phyloP scores from a whole-genome alignment of 371 early-diverging fungal species.

The Catenaria anguillulae region DNA sequence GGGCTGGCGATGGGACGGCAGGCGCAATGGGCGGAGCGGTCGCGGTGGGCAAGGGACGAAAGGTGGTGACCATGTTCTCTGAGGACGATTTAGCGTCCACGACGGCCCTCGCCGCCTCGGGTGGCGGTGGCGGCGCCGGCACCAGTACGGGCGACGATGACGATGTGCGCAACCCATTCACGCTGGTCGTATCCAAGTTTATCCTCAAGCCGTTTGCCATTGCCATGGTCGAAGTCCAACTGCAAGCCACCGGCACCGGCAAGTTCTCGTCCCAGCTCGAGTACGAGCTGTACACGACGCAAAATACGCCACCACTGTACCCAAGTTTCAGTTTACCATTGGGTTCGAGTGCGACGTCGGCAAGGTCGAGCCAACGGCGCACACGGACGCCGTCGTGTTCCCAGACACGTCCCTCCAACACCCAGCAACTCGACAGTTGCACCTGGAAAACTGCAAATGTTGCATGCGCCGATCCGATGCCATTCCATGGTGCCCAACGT shows the following conservation, averaged over 20 bases:
- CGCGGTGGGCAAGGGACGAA: too few species aligned
- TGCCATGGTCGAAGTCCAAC: constrained; percentile 20
- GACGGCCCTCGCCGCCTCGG: constrained; percentile 14
- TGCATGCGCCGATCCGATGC: background rate
- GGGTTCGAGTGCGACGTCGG: constrained; percentile 6
- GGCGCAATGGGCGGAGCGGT: background rate
- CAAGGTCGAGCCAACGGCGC: background rate
- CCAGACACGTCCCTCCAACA: background rate
- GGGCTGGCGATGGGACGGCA: constrained; percentile 12
- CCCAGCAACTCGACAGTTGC: background rate
- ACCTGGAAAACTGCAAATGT: background rate
- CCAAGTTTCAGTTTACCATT: constrained; percentile 1
- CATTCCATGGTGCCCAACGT: background rate
- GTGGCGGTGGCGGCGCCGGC: too few species aligned
- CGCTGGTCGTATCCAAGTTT: constrained; percentile 14
- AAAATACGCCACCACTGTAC: background rate
- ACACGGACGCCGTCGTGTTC: background rate
- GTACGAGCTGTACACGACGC: background rate
- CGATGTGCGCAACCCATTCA: constrained; percentile 19
- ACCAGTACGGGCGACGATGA: background rate
- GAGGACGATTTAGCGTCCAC: constrained; percentile 7
- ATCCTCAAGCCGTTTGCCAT: constrained; percentile 29
- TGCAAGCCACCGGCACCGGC: constrained; percentile 26
- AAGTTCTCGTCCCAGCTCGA: constrained; percentile 18
- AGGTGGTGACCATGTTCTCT: too few species aligned